Conservation (phyloP, 169 alveolate genomes). For the Plasmodium adleri region DNA sequence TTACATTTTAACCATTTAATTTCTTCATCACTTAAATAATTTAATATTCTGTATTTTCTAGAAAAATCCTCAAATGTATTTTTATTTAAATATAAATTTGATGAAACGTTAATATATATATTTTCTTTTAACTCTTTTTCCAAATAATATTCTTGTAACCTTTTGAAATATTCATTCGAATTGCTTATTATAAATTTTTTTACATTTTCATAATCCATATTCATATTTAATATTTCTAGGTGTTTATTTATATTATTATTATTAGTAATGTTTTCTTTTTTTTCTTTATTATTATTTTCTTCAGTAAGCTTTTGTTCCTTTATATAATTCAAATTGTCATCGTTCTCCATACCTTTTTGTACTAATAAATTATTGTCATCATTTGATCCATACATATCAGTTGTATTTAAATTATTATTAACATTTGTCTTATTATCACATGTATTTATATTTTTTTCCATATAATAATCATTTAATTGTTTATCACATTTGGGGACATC, state of each 20-base stretch:
- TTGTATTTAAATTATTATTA: background rate
- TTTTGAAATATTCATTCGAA: constrained; percentile 40
- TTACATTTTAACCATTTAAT: constrained; percentile 48
- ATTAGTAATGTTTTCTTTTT: background rate
- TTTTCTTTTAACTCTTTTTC: constrained; percentile 55
- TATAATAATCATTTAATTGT: background rate
- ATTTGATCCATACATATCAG: background rate
- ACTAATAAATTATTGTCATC: background rate
- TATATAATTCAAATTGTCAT: background rate
- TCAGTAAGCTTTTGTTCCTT: no score
- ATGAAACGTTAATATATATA: constrained; percentile 5
- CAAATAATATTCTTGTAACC: constrained; percentile 22
- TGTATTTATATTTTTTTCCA: background rate
- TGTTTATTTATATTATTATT: constrained; percentile 9
- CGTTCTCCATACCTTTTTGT: background rate
- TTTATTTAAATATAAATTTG: constrained; percentile 44
- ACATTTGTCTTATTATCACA: background rate
- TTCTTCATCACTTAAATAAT: constrained; percentile 42
- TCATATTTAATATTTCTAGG: constrained; percentile 30
- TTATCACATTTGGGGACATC: background rate
- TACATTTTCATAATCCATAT: constrained; percentile 45
- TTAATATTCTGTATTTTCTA: constrained; percentile 26
- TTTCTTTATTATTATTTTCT: background rate
- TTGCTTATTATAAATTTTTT: constrained; percentile 39
- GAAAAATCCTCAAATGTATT: constrained; percentile 42